These are phyloP conservation scores for Fusarium redolens DNA, from an alignment of 2,329 filamentous ascomycete species.

Conservation along the genomic window DNA sequence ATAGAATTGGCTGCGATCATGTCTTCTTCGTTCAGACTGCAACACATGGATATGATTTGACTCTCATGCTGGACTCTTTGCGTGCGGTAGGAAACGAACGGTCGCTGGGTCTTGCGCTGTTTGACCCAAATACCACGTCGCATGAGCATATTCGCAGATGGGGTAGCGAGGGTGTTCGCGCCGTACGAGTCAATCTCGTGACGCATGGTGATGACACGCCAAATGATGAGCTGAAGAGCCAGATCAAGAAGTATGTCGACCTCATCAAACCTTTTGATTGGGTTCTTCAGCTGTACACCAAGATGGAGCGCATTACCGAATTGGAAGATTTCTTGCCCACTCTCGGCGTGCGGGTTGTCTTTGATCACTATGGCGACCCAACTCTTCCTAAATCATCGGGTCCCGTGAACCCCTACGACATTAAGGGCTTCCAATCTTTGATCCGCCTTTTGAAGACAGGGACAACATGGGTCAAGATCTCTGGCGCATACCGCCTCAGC, in stretches of 20 bases:
- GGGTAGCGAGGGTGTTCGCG: neutral
- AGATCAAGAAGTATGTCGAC: neutral
- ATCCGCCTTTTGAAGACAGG: neutral
- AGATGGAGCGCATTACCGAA: neutral
- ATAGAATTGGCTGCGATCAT: neutral
- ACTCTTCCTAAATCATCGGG: neutral
- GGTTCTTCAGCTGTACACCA: neutral
- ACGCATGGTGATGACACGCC: neutral
- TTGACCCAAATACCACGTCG: neutral
- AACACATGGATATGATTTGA: neutral
- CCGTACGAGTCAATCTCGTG: neutral
- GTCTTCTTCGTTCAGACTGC: neutral
- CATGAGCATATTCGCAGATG: neutral
- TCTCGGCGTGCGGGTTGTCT: neutral
- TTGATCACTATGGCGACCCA: neutral
- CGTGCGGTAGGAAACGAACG: neutral
- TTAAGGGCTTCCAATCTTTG: neutral
- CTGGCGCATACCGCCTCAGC: neutral
- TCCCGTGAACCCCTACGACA: neutral
- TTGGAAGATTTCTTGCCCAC: neutral
- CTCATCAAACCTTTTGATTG: neutral
- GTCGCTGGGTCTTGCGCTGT: neutral
- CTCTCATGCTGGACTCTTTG: neutral
- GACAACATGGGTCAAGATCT: neutral
- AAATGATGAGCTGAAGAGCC: neutral